Base-by-base conservation (phyloP, 192 early-diverging fungal genomes). In the Mortierella antarctica region DNA sequence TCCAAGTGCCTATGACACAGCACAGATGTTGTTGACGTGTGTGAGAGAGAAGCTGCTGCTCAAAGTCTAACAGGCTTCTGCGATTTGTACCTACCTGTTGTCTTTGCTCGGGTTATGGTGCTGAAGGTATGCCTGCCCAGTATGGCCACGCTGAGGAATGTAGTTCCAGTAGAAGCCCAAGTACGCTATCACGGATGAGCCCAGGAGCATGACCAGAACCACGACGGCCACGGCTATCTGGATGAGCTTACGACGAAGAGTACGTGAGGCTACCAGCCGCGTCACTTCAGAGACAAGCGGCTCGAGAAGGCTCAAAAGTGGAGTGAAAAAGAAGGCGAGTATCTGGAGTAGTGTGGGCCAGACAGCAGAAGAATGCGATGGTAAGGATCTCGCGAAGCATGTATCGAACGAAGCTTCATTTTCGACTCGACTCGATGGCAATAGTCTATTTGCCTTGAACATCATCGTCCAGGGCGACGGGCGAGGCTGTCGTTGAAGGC, bases 161-260 rank as follows among this genome's bases (percentile, higher is more conserved):
- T 76, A 75, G 1, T 65, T 8, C 72, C 62, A 77, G 46, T 84
- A 84, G 48, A 84, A 84, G 6, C 45, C 65, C 18, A 81, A 8
- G 48, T 84, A 84, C 31, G 72, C 57, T 9, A 70, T 0, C 6
- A 82, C 48, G n/a, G 83, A 61, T n/a, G 67, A 15, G 12, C 55
- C 15, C 5, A 71, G 11, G 12, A 75, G 52, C n/a, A 65, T 11
- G 4, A 53, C n/a, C 11, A 71, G 5, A 4, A 59, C 66, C 9
- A 50, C 6, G 20, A 12, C 1, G 17, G 65, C 13, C 45, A 82
- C 67, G 21, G 73, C 40, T 6, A 65, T 31, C 50, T 82, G 67
- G 21, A 82, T 55, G 48, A 61, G 63, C 21, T 41, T 58, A 10
- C 83, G 83, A 14, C 64, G 79, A 7, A 72, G 57, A 44, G 54